These are phyloP conservation scores for Zopfia rhizophila DNA, from an alignment of 2,329 filamentous ascomycete species.

Conservation along the genomic window DNA sequence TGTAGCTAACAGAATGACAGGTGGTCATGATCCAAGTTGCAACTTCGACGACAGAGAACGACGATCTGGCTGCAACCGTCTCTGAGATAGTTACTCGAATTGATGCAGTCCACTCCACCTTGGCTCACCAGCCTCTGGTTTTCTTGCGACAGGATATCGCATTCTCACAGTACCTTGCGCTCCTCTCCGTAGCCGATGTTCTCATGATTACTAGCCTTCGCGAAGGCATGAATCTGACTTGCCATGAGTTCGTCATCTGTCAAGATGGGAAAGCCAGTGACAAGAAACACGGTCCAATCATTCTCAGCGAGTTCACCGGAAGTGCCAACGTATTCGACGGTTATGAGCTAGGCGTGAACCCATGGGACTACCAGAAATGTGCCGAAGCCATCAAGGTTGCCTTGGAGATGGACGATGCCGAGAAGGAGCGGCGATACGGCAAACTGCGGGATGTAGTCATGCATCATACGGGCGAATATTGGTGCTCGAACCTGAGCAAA, in stretches of 20 bases:
- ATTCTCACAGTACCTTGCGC: constrained; percentile 90
- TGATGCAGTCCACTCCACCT: constrained; percentile 88
- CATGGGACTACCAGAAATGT: constrained; percentile 92
- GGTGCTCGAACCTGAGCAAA: constrained; percentile 80
- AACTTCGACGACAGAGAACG: constrained; percentile 87
- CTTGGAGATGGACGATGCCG: constrained; percentile 79
- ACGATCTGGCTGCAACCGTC: constrained; percentile 86
- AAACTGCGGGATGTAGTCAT: constrained; percentile 78
- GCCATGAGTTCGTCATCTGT: constrained; percentile 92
- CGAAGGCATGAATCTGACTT: constrained; percentile 97
- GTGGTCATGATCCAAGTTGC: constrained; percentile 95
- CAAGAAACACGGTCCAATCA: constrained; percentile 87
- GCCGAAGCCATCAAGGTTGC: constrained; percentile 86
- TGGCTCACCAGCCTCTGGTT: constrained; percentile 91
- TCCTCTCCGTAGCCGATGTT: constrained; percentile 88
- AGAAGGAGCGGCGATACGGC: constrained; percentile 79
- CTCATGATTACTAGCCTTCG: constrained; percentile 95
- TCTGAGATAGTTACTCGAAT: constrained; percentile 95
- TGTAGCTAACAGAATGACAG: constrained; percentile 46
- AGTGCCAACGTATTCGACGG: constrained; percentile 86
- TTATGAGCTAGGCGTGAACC: constrained; percentile 86
- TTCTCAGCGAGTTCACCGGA: constrained; percentile 94
- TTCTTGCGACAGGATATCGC: constrained; percentile 96
- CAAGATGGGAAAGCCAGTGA: constrained; percentile 80
- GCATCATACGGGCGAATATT: constrained; percentile 84